Conservation (phyloP, 1,284 basidiomycete species). For the Ustilago crameri region DNA sequence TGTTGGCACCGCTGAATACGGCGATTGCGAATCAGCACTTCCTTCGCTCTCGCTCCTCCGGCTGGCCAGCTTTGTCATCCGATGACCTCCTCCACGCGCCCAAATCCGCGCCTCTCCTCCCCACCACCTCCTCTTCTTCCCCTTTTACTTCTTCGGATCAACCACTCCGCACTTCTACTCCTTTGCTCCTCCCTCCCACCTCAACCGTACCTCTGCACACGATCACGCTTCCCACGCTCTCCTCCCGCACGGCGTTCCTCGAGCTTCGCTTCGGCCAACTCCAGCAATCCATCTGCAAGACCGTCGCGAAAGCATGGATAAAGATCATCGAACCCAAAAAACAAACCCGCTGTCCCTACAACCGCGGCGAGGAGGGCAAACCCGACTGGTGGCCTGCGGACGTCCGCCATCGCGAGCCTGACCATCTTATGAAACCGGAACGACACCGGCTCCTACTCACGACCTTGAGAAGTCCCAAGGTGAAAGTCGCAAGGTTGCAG, state of each 20-base stretch:
- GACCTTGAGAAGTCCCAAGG: conserved; percentile 69
- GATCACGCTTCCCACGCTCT: conserved; percentile 33
- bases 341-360: conserved; percentile 72
- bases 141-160: conserved; percentile 2
- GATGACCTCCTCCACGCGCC: conserved; percentile 16
- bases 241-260: conserved; percentile 60
- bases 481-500: conserved; percentile 70
- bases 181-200: conserved; percentile 11
- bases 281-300: conserved; percentile 72
- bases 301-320: conserved; percentile 71
- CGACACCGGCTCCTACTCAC: conserved; percentile 70
- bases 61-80: background rate
- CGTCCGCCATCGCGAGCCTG: conserved; percentile 72
- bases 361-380: conserved; percentile 71
- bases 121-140: conserved; percentile 4
- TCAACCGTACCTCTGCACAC: conserved; percentile 6
- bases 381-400: conserved; percentile 73
- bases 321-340: conserved; percentile 73
- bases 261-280: conserved; percentile 68
- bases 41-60: conserved; percentile 13
- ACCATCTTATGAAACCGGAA: conserved; percentile 71
- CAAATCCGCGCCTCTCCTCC: conserved; percentile 48
- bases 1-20: conserved; percentile 47
- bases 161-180: conserved; percentile 23
- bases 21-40: conserved; percentile 45